Evolutionary conservation across 2,329 filamentous ascomycete species (phyloP).

Genomic region (Ascochyta clinopodiicola): DNA sequence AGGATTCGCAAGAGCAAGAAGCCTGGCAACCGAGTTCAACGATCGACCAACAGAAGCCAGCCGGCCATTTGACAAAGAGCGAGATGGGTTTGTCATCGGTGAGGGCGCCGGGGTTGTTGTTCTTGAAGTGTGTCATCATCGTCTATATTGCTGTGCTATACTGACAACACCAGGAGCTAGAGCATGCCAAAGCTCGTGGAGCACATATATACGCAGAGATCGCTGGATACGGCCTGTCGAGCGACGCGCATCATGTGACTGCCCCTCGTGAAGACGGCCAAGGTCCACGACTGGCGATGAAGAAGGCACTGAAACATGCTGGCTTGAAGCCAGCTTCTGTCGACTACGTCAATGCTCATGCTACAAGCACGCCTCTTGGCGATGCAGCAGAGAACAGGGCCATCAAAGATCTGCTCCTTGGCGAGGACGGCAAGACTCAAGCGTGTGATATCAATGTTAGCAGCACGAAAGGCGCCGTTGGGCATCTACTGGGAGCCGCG

Average conservation of each 20-base stretch:
- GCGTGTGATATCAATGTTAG: conserved; percentile 78
- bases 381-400: conserved; percentile 88
- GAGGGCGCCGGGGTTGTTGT: conserved; percentile 90
- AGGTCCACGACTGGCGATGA: conserved; percentile 86
- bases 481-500: conserved; percentile 89
- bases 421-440: conserved; percentile 68
- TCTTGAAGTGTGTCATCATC: conserved; percentile 66
- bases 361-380: conserved; percentile 84
- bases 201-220: conserved; percentile 89
- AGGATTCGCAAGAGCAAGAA: conserved; percentile 87
- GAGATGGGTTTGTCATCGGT: conserved; percentile 88
- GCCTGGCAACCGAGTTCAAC: conserved; percentile 83
- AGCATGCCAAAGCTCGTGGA: conserved; percentile 80
- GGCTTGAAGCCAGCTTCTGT: conserved; percentile 71
- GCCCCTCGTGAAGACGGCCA: conserved; percentile 82
- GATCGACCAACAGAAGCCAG: conserved; percentile 73
- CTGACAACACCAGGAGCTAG: conserved; percentile 65
- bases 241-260: conserved; percentile 93
- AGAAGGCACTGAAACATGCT: conserved; percentile 76
- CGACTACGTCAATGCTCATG: conserved; percentile 95
- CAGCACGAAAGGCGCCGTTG: conserved; percentile 91
- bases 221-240: conserved; percentile 86
- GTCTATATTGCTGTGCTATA: not conserved
- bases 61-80: conserved; percentile 81
- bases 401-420: conserved; percentile 78